These are phyloP conservation scores for Corchorus capsularis DNA, from an alignment of 345 rosid genomes.

Conservation along the genomic window DNA sequence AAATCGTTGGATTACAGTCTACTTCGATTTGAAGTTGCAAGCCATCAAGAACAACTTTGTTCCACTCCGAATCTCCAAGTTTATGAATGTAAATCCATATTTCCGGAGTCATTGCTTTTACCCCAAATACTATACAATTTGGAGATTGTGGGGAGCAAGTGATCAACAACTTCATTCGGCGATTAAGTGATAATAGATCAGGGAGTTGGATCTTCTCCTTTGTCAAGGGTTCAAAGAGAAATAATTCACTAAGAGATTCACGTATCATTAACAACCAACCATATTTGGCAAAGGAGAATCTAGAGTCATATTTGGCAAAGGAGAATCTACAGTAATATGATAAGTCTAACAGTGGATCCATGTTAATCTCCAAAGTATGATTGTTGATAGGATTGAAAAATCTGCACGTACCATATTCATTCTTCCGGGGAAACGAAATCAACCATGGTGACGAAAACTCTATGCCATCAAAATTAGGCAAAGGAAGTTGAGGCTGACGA, in stretches of 20 bases:
- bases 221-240: background rate
- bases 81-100: background rate
- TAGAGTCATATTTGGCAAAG: no score
- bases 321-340: no score
- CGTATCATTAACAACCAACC: no score
- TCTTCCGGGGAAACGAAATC: background rate
- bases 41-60: background rate
- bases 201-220: background rate
- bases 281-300: no score
- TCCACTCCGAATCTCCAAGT: background rate
- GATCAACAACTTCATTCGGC: background rate
- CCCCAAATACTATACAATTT: background rate
- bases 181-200: background rate
- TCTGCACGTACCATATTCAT: no score
- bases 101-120: no score
- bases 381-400: no score
- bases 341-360: no score
- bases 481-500: background rate
- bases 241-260: accelerated
- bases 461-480: background rate
- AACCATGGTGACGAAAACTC: background rate
- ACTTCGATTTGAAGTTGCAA: accelerated
- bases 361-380: no score
- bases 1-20: background rate
- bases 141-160: background rate